Conservation (phyloP, 2,329 filamentous ascomycete genomes). For the Bipolaris victoriae region DNA sequence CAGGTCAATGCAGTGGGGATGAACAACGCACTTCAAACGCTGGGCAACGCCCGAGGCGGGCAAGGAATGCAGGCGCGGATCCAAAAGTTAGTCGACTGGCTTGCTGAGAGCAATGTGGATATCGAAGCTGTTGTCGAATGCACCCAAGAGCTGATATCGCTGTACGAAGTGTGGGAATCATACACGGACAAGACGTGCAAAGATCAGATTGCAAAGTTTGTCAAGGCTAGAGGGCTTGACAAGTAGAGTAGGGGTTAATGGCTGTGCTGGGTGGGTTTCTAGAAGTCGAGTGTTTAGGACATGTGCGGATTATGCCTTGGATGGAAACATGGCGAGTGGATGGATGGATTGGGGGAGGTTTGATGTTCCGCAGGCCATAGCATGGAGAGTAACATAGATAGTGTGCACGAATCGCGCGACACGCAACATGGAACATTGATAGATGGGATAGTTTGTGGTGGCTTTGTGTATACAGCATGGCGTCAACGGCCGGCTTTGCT, state of each 20-base stretch:
- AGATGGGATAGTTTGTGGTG: not conserved
- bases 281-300: not conserved
- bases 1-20: conserved; percentile 52
- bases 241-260: conserved; percentile 57
- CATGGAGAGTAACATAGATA: not conserved
- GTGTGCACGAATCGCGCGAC: not conserved
- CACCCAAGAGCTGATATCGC: conserved; percentile 87
- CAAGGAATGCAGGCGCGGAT: conserved; percentile 59
- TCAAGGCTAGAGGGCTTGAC: conserved; percentile 65
- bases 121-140: conserved; percentile 86
- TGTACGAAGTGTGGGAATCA: conserved; percentile 78
- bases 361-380: not conserved
- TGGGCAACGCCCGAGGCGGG: conserved; percentile 41
- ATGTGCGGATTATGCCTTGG: not conserved
- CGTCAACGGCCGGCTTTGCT: conserved; percentile 1
- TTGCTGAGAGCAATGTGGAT: conserved; percentile 85
- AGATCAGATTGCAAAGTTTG: conserved; percentile 66
- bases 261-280: not conserved
- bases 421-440: not conserved
- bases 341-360: not conserved
- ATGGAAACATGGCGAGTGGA: not conserved
- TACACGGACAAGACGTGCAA: conserved; percentile 70
- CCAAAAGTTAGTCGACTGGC: conserved; percentile 75
- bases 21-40: conserved; percentile 47
- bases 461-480: conserved; percentile 5